Percentiles rank a stretch among this genome's conserved stretches.
phyloP scores from a whole-genome alignment of 768 basidiomycete genomes.

The Pulveroboletus ravenelii region DNA sequence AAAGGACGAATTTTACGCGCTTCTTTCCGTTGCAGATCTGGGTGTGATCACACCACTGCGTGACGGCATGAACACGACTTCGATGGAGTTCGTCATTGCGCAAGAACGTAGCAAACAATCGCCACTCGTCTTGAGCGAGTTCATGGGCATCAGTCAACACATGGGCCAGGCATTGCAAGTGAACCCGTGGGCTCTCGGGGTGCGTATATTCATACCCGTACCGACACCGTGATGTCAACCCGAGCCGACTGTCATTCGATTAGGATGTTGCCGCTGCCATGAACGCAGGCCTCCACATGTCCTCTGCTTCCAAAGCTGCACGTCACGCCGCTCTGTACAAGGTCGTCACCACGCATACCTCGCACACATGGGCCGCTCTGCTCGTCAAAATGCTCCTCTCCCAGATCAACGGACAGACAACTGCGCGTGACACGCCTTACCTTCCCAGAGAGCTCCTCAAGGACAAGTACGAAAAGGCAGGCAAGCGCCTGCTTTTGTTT shows the following conservation, averaged over 20 bases:
- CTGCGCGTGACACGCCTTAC: slow-evolving; percentile 80
- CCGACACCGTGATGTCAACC: neutral
- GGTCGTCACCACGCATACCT: slow-evolving; percentile 87
- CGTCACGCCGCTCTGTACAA: slow-evolving; percentile 77
- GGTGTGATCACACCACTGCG: slow-evolving; percentile 93
- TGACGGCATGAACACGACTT: slow-evolving; percentile 99
- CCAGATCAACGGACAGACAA: slow-evolving; percentile 72
- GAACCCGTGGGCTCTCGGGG: slow-evolving; percentile 95
- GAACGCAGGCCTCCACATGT: slow-evolving; percentile 83
- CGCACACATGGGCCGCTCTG: slow-evolving; percentile 91
- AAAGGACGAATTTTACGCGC: slow-evolving; percentile 96
- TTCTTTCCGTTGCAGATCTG: slow-evolving; percentile 88
- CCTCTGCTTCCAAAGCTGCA: slow-evolving; percentile 61
- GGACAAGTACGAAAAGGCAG: slow-evolving; percentile 57
- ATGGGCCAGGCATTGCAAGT: slow-evolving; percentile 88
- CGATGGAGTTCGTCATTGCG: slow-evolving; percentile 96
- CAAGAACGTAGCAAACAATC: slow-evolving; percentile 80
- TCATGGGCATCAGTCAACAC: slow-evolving; percentile 94
- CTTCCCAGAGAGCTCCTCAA: slow-evolving; percentile 62
- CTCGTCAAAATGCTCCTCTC: slow-evolving; percentile 84
- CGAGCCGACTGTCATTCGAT: neutral
- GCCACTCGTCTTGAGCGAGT: slow-evolving; percentile 91
- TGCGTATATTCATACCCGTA: slow-evolving; percentile 34
- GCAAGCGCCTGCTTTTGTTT: slow-evolving; percentile 86
- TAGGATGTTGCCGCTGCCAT: slow-evolving; percentile 88